Conservation (phyloP, 768 basidiomycete genomes). For the Tylopilus sp. region DNA sequence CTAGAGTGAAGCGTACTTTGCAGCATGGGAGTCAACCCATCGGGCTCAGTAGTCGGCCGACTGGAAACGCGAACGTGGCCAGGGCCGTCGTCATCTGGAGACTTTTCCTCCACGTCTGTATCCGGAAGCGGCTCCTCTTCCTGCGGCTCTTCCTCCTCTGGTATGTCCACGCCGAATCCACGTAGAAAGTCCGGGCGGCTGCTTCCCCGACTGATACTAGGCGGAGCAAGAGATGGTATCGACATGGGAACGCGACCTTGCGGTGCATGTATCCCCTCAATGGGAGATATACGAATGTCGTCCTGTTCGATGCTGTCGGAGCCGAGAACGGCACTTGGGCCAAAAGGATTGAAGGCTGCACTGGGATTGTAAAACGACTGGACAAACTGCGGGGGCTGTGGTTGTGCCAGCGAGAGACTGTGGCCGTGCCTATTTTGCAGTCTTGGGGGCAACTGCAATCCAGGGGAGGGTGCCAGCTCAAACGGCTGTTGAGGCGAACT, state of each 20-base stretch:
- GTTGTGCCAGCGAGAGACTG: slow-evolving; percentile 68
- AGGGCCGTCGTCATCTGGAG: slow-evolving; percentile 33
- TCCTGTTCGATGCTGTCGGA: slow-evolving; percentile 43
- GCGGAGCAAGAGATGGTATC: slow-evolving; percentile 44
- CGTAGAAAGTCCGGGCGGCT: slow-evolving; percentile 70
- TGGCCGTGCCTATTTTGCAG: slow-evolving; percentile 65
- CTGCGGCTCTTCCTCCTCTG: slow-evolving; percentile 68
- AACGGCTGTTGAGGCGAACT: slow-evolving; percentile 63
- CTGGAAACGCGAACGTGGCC: slow-evolving; percentile 19
- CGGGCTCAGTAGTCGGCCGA: slow-evolving; percentile 33
- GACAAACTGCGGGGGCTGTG: slow-evolving; percentile 37
- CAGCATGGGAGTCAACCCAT: slow-evolving; percentile 44
- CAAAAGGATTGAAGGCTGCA: slow-evolving; percentile 62
- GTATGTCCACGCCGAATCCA: slow-evolving; percentile 79
- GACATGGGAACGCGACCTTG: slow-evolving; percentile 52
- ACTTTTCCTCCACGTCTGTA: slow-evolving; percentile 35
- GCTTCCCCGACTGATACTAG: slow-evolving; percentile 40
- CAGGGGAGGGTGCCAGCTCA: slow-evolving; percentile 52
- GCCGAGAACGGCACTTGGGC: slow-evolving; percentile 50
- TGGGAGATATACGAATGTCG: slow-evolving; percentile 19
- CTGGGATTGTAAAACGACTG: slow-evolving; percentile 35
- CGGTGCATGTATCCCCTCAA: slow-evolving; percentile 45
- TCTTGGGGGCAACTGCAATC: slow-evolving; percentile 33
- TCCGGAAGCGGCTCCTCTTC: slow-evolving; percentile 38
- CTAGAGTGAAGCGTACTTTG: slow-evolving; percentile 61